Percentiles rank a stretch among this genome's conserved stretches.
These are phyloP conservation scores for Citrullus mucosospermus DNA, from an alignment of 306 rosid species.

Conservation along the genomic window DNA sequence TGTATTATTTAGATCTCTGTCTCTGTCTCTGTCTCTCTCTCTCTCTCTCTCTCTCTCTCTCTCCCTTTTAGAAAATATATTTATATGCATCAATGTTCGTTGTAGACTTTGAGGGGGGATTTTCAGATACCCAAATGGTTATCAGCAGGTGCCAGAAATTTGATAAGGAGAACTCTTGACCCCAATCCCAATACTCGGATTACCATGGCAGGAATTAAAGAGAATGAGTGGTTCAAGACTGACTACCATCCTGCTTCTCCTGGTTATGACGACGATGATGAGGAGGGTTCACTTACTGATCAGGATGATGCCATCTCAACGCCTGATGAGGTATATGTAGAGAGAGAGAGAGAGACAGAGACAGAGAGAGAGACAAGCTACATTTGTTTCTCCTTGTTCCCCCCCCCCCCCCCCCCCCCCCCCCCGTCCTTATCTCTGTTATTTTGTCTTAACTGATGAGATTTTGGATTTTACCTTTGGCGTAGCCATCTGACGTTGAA, in stretches of 20 bases:
- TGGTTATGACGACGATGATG: slow-evolving; percentile 41
- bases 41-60: too few species aligned
- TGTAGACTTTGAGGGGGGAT: slow-evolving; percentile 69
- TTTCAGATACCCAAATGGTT: slow-evolving; percentile 67
- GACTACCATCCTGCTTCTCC: slow-evolving; percentile 45
- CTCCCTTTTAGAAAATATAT: not conserved
- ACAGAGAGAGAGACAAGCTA: not conserved
- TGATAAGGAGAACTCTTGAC: slow-evolving; percentile 71
- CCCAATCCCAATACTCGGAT: slow-evolving; percentile 65
- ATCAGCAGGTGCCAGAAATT: slow-evolving; percentile 53
- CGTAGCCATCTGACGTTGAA: slow-evolving; percentile 37
- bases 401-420: not conserved
- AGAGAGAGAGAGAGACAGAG: not conserved
- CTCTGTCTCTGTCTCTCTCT: not conserved
- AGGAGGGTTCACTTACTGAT: slow-evolving; percentile 33
- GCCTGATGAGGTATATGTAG: slow-evolving; percentile 24
- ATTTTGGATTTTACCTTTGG: slow-evolving; percentile 12
- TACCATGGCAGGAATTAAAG: slow-evolving; percentile 53
- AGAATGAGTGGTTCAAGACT: slow-evolving; percentile 74
- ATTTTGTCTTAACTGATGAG: not conserved
- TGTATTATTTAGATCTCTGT: not conserved
- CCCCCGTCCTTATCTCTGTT: not conserved
- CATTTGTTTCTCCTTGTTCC: not conserved
- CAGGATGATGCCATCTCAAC: slow-evolving; percentile 32
- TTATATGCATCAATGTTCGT: not conserved